phyloP scores from a whole-genome alignment of 2,329 filamentous ascomycete species.

The Sclerotinia minor region DNA sequence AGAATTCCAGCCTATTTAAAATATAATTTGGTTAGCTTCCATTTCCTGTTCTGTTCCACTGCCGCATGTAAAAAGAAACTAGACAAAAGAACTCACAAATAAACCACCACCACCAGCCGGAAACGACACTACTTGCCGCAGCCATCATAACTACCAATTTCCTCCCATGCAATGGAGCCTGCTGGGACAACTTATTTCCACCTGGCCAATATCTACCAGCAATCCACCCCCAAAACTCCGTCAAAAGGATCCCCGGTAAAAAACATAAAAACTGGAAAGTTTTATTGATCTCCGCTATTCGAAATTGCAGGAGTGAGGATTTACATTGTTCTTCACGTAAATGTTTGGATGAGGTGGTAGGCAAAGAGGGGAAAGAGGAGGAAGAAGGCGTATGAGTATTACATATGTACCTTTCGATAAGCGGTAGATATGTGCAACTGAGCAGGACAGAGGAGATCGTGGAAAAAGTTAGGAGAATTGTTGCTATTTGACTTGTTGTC shows the following conservation, averaged over 20 bases:
- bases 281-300: neutral
- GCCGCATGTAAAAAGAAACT: neutral
- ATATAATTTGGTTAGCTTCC: neutral
- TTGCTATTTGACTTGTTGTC: neutral
- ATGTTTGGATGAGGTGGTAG: neutral
- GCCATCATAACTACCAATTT: neutral
- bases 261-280: neutral
- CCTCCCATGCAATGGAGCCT: neutral
- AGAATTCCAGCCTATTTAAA: neutral
- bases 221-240: neutral
- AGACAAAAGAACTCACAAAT: neutral
- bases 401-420: neutral
- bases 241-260: neutral
- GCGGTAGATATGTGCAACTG: neutral
- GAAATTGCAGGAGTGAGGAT: neutral
- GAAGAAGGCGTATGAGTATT: neutral
- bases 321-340: neutral
- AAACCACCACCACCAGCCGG: neutral
- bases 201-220: neutral
- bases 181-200: neutral
- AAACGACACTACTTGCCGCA: neutral
- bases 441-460: slow-evolving; percentile 3
- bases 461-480: neutral
- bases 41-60: neutral
- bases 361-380: neutral